These are phyloP conservation scores for Passiflora organensis DNA, from an alignment of 345 rosid genomes.

Conservation along the genomic window DNA sequence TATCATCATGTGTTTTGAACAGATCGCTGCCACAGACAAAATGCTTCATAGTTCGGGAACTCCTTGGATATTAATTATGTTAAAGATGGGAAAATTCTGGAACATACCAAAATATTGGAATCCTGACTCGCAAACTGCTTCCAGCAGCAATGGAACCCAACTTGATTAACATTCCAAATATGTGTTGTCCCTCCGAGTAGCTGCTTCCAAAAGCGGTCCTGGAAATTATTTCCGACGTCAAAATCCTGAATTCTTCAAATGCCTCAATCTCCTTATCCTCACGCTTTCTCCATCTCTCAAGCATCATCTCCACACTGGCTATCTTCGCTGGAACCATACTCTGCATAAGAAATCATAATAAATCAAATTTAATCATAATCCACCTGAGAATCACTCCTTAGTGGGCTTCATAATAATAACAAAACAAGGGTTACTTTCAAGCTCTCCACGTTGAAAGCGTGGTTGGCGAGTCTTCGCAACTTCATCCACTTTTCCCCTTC, in stretches of 20 bases:
- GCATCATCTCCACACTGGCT: conserved; percentile 37
- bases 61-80: too few species aligned
- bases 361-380: too few species aligned
- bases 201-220: conserved; percentile 52
- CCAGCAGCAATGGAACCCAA: conserved; percentile 5
- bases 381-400: too few species aligned
- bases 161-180: conserved; percentile 31
- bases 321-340: conserved; percentile 34
- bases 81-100: background rate
- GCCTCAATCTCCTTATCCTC: conserved; percentile 37
- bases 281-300: conserved; percentile 36
- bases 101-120: background rate
- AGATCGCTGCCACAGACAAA: conserved; percentile 20
- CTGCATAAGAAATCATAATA: conserved; percentile 9
- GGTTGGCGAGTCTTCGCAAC: conserved; percentile 39
- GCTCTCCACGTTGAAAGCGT: conserved; percentile 42
- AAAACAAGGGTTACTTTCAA: conserved; percentile 26
- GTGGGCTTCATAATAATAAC: background rate
- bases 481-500: conserved; percentile 39
- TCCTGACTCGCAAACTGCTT: background rate
- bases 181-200: conserved; percentile 33
- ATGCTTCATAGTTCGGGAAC: too few species aligned
- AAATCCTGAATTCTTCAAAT: conserved; percentile 26
- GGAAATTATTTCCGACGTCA: conserved; percentile 44
- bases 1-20: conserved; percentile 22